A percentile compares a stretch with the other conserved stretches of the same genome.
Conservation (phyloP, 169 alveolate species). For the Plasmodium adleri region DNA sequence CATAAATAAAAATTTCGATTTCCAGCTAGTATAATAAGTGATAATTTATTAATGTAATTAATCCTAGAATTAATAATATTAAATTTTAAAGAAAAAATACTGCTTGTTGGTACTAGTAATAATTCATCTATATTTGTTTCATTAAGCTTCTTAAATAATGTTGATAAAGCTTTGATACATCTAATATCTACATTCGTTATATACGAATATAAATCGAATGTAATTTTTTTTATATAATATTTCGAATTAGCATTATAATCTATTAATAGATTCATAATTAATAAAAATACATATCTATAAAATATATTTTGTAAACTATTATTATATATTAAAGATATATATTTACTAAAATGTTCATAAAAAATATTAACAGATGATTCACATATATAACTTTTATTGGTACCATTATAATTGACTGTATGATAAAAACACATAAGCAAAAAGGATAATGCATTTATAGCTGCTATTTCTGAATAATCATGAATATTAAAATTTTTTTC, state of each 20-base stretch:
- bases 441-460: constrained; percentile 57
- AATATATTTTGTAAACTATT: constrained; percentile 68
- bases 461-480: constrained; percentile 74
- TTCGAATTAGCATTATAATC: constrained; percentile 57
- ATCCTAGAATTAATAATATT: constrained; percentile 70
- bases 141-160: constrained; percentile 55
- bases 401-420: background rate
- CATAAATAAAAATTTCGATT: constrained; percentile 40
- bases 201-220: constrained; percentile 48
- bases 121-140: constrained; percentile 69
- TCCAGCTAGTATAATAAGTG: constrained; percentile 55
- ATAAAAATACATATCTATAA: constrained; percentile 51
- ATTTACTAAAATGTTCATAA: constrained; percentile 68
- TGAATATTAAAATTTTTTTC: constrained; percentile 57
- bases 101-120: constrained; percentile 55
- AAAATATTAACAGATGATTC: constrained; percentile 42
- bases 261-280: constrained; percentile 44
- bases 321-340: constrained; percentile 67
- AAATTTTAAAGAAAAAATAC: constrained; percentile 66
- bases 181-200: constrained; percentile 59
- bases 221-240: constrained; percentile 52
- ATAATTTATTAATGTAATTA: constrained; percentile 71
- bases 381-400: constrained; percentile 34
- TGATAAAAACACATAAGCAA: constrained; percentile 46
- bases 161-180: constrained; percentile 45